Evolutionary conservation across 1,284 basidiomycete genomes (phyloP).

Genomic region (Puccinia triticina): DNA sequence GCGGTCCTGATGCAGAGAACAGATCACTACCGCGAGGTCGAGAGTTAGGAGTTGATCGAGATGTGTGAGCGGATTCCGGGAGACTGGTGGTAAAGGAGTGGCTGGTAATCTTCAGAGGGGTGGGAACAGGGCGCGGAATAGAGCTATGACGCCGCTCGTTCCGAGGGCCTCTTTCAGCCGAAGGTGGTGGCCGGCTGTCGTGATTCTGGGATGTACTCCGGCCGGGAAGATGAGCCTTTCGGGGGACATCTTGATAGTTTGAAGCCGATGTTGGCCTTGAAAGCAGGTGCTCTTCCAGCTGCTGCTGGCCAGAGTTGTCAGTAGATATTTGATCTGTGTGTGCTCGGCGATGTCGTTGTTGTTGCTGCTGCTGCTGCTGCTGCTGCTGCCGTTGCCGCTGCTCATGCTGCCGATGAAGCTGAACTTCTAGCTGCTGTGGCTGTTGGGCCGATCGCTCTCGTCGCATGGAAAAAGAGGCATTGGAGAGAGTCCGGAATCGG

Average conservation of each 20-base stretch:
- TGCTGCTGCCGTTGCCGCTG: neutral
- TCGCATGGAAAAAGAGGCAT: slow-evolving; percentile 9
- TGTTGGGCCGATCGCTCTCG: neutral
- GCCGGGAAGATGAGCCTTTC: neutral
- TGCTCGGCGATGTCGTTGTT: neutral
- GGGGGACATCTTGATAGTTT: neutral
- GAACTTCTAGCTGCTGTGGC: neutral
- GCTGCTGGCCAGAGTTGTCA: neutral
- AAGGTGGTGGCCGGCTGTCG: neutral
- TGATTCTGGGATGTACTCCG: slow-evolving; percentile 8
- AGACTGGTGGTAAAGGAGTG: neutral
- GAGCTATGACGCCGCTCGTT: neutral
- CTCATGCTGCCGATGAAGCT: neutral
- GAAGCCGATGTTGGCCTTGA: neutral
- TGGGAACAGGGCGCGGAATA: slow-evolving; percentile 5
- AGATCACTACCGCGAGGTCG: neutral
- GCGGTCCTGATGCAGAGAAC: neutral
- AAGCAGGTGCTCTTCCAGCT: neutral
- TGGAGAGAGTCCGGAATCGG: neutral
- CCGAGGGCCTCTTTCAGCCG: neutral
- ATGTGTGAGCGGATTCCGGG: neutral
- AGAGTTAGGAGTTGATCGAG: neutral
- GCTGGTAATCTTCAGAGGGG: neutral
- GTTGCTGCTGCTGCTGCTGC: neutral
- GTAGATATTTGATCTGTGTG: neutral